These are phyloP conservation scores for Sarocladiaceae sp. DNA, from an alignment of 2,329 filamentous ascomycete species.

Conservation along the genomic window DNA sequence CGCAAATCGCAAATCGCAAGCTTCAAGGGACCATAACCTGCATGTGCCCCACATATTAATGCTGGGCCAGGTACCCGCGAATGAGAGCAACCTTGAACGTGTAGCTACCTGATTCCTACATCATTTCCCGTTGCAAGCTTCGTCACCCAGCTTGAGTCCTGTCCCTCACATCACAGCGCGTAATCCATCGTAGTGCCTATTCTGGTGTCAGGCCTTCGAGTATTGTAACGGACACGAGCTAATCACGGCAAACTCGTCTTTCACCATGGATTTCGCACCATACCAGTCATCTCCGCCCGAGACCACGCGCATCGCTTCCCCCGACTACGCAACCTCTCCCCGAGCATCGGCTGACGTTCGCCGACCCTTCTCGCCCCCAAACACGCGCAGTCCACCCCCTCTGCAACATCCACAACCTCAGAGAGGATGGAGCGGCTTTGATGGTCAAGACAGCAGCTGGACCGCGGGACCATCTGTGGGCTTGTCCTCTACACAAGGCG, in stretches of 20 bases:
- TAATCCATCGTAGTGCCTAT: no score
- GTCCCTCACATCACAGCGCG: no score
- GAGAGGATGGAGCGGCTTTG: constrained; percentile 41
- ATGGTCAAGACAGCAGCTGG: constrained; percentile 31
- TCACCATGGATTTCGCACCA: constrained; percentile 87
- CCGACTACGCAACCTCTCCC: constrained; percentile 47
- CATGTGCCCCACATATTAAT: neutral
- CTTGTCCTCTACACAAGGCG: constrained; percentile 6
- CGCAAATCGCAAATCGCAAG: neutral
- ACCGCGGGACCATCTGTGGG: constrained; percentile 12
- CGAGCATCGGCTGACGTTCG: constrained; percentile 52
- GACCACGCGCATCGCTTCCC: constrained; percentile 74
- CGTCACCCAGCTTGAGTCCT: neutral
- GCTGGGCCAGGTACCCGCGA: neutral
- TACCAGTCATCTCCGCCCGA: constrained; percentile 94
- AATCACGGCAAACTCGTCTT: constrained; percentile 4
- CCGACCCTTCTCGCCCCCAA: constrained; percentile 50
- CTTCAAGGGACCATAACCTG: neutral
- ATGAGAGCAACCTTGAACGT: neutral
- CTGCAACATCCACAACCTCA: constrained; percentile 52
- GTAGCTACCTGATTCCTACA: neutral
- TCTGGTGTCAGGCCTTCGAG: no score
- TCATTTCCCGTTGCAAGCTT: neutral
- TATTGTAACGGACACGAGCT: no score
- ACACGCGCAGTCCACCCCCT: constrained; percentile 34